Evolutionary conservation across 192 early-diverging fungal species (phyloP), one percentile per base, ranked within the genome.

Genomic region (Linnemannia exigua): DNA sequence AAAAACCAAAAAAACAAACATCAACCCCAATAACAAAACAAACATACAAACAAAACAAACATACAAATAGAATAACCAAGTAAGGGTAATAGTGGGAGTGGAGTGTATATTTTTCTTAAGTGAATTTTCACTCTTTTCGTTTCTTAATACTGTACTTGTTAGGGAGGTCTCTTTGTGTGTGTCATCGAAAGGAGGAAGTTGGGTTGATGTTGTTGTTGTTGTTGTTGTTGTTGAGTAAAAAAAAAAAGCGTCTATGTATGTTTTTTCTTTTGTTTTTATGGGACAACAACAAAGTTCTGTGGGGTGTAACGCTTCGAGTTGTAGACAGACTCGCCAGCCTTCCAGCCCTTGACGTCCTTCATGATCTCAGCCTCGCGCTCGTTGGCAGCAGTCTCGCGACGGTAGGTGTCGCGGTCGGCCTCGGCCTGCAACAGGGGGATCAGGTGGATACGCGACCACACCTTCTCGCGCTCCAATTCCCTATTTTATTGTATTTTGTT

Each of bases 401-500:
- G 92, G 87, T 97, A 95, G 31, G 91, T 88, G 87, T 99, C 97
- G 28, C 98, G 93, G 88, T 99, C 98, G 7, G 93, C 90, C 91
- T 99, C 98, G 50, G 98, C 97, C 82, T 97, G 94, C 38, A 99
- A 92, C 77, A 98, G 76, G 4, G 98, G 98, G 25, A 97, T 90
- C 25, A 99, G 90, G 91, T 97, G 91, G 79, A 99, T 97, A 63
- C 98, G 94, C 70, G 94, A 88, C 98, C 98, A 99, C 17, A 94
- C 91, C 79, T 98, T 96, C 88, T 99, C 97, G 76, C 98, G 94
- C 51, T 95, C 92, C 35, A 97, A 89, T 81, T 99, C 98, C 67
- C 97, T 96, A 81, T 31, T 58, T 35, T 15, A 33, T 61, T 1
- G 14, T 68, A 8, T 67, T 63, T 63, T 19, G 1, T 4, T 54